These are phyloP conservation scores for Daldinia grandis DNA, from an alignment of 495 filamentous ascomycete genomes.

Conservation along the genomic window DNA sequence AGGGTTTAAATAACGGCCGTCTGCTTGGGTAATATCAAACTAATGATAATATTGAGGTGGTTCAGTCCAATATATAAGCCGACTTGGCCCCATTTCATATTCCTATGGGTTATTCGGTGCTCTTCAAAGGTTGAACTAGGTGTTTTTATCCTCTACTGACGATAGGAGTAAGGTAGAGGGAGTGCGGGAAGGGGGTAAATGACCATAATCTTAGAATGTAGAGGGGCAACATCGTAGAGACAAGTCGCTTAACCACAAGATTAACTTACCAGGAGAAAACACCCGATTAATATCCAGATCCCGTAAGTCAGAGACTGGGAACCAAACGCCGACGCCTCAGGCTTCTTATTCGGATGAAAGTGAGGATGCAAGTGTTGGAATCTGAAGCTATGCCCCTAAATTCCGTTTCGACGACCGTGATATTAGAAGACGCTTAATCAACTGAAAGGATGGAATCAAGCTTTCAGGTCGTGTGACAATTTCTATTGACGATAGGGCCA, in stretches of 20 bases:
- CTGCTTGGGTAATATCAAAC: background rate
- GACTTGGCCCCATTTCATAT: background rate
- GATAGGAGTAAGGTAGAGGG: too few relatives aligned
- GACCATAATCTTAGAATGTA: background rate
- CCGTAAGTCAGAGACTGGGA: slow-evolving; percentile 45
- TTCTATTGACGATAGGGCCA: slow-evolving; percentile 43
- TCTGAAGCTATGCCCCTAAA: slow-evolving; percentile 38
- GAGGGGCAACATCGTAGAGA: background rate
- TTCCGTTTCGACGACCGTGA: slow-evolving; percentile 33
- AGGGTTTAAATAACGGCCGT: too few relatives aligned
- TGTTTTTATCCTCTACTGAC: too few relatives aligned
- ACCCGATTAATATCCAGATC: slow-evolving; percentile 45
- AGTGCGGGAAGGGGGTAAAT: background rate
- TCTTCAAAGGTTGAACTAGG: too few relatives aligned
- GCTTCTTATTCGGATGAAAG: slow-evolving; percentile 41
- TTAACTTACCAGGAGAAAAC: slow-evolving; percentile 49
- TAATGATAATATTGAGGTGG: background rate
- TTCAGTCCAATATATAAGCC: background rate
- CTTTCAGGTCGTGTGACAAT: slow-evolving; percentile 41
- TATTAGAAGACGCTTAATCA: slow-evolving; percentile 40
- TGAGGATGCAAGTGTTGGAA: slow-evolving; percentile 44
- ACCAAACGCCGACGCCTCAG: slow-evolving; percentile 47
- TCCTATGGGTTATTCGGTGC: background rate
- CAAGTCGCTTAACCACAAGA: background rate
- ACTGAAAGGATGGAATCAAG: slow-evolving; percentile 35